These are phyloP conservation scores for Paecilomyces fulvus DNA, from an alignment of 2,329 filamentous ascomycete genomes.

Conservation along the genomic window DNA sequence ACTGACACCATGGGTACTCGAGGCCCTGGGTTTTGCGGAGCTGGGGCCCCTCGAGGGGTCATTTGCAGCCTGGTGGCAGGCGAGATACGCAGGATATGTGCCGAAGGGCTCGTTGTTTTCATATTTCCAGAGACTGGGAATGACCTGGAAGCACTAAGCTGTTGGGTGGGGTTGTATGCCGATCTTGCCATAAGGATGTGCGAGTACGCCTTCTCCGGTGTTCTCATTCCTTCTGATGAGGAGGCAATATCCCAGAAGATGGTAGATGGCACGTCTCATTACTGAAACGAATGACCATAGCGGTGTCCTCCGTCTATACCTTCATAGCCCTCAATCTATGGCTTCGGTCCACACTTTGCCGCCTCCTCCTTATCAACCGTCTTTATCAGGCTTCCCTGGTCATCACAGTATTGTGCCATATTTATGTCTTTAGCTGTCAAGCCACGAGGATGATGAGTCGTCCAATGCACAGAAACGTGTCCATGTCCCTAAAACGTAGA, in stretches of 20 bases:
- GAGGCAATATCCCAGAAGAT: no score
- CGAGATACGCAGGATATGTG: slow-evolving; percentile 30
- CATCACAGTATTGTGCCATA: slow-evolving; percentile 15
- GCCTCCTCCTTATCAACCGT: slow-evolving; percentile 8
- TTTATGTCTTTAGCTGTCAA: slow-evolving; percentile 12
- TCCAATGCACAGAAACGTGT: slow-evolving; percentile 12
- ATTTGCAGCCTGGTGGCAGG: slow-evolving; percentile 36
- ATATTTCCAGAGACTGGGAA: slow-evolving; percentile 37
- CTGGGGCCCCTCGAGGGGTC: slow-evolving; percentile 18
- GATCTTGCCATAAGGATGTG: no score
- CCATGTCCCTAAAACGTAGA: slow-evolving; percentile 7
- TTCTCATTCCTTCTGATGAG: no score
- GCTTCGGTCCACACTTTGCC: slow-evolving; percentile 1
- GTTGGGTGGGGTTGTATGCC: not conserved
- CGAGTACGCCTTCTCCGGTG: no score
- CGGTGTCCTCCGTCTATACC: no score
- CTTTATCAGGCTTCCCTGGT: slow-evolving; percentile 10
- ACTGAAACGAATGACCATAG: no score
- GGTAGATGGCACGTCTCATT: no score
- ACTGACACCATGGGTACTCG: slow-evolving; percentile 17
- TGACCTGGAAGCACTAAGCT: slow-evolving; percentile 17
- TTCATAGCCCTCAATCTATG: not conserved
- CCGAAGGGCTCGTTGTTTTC: slow-evolving; percentile 34
- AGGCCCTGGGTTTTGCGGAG: slow-evolving; percentile 18
- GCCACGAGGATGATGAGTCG: slow-evolving; percentile 13